Percentiles rank a stretch among this genome's conserved stretches.
These are phyloP conservation scores for Globisporangium megalacanthum DNA, from an alignment of 352 stramenopile genomes.

Conservation along the genomic window DNA sequence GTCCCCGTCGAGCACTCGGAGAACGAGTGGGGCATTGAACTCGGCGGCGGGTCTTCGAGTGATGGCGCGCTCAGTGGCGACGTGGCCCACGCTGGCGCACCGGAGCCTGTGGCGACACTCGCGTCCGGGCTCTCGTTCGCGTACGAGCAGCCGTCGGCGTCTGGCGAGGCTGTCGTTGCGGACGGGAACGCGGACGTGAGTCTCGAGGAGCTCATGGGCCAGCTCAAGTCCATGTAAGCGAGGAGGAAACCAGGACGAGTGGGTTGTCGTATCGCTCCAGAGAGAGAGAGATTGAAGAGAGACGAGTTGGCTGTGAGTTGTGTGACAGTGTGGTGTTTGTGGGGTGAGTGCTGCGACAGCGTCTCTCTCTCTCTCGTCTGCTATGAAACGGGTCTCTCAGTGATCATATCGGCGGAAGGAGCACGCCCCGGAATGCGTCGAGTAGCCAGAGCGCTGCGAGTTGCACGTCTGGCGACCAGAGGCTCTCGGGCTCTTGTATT, in stretches of 20 bases:
- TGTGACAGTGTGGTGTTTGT: neutral
- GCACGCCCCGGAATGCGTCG: slow-evolving; percentile 26
- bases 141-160: slow-evolving; percentile 33
- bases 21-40: slow-evolving; percentile 88
- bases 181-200: slow-evolving; percentile 35
- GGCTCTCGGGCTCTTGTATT: slow-evolving; percentile 23
- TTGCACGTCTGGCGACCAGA: slow-evolving; percentile 34
- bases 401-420: slow-evolving; percentile 11
- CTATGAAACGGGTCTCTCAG: neutral
- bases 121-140: slow-evolving; percentile 57
- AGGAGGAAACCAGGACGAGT: neutral
- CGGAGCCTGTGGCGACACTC: slow-evolving; percentile 18
- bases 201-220: slow-evolving; percentile 74
- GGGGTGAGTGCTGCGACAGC: neutral
- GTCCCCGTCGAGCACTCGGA: slow-evolving; percentile 53
- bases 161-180: slow-evolving; percentile 8
- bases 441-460: slow-evolving; percentile 31
- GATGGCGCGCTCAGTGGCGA: slow-evolving; percentile 6
- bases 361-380: neutral
- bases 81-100: slow-evolving; percentile 11
- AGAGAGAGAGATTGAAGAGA: neutral
- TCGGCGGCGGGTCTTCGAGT: slow-evolving; percentile 17
- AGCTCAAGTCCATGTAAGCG: slow-evolving; percentile 63
- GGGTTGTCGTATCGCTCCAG: no score
- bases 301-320: neutral